Conservation (phyloP, 1,284 basidiomycete species). For the Marasmius fiardii region DNA sequence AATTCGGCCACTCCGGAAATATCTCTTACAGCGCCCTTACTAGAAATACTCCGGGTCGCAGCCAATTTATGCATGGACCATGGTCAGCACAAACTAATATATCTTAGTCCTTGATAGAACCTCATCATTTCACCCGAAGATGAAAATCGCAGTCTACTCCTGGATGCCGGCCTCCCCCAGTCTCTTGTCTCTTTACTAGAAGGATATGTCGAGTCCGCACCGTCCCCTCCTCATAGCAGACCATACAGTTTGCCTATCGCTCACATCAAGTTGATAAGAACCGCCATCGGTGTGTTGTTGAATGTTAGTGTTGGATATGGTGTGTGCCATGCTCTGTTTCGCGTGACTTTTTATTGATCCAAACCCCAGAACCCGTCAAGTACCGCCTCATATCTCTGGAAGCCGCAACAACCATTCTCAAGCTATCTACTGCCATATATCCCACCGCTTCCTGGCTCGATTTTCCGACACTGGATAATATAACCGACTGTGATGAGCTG, state of each 20-base stretch:
- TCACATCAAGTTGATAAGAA: slow-evolving; percentile 73
- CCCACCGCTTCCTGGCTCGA: slow-evolving; percentile 61
- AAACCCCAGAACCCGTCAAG: slow-evolving; percentile 62
- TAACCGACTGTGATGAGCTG: slow-evolving; percentile 25
- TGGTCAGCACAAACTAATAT: slow-evolving; percentile 37
- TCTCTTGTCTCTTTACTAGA: slow-evolving; percentile 63
- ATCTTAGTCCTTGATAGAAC: not conserved
- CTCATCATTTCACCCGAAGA: slow-evolving; percentile 26
- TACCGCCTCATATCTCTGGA: slow-evolving; percentile 62
- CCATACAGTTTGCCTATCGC: slow-evolving; percentile 51
- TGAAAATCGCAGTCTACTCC: slow-evolving; percentile 64
- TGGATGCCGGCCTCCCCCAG: slow-evolving; percentile 69
- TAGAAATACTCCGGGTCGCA: slow-evolving; percentile 69
- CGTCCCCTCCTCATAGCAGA: slow-evolving; percentile 33
- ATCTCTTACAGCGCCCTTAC: slow-evolving; percentile 43
- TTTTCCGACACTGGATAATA: slow-evolving; percentile 22
- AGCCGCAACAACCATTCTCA: slow-evolving; percentile 63
- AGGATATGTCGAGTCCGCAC: slow-evolving; percentile 58
- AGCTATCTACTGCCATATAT: slow-evolving; percentile 67
- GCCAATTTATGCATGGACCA: slow-evolving; percentile 83
- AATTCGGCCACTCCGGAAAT: slow-evolving; percentile 43
- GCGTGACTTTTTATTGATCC: not conserved
- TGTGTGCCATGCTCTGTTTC: slow-evolving; percentile 28
- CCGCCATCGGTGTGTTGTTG: slow-evolving; percentile 75
- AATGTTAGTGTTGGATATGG: slow-evolving; percentile 80